Base-by-base conservation (phyloP, 768 basidiomycete genomes). In the Dioszegia crocea region DNA sequence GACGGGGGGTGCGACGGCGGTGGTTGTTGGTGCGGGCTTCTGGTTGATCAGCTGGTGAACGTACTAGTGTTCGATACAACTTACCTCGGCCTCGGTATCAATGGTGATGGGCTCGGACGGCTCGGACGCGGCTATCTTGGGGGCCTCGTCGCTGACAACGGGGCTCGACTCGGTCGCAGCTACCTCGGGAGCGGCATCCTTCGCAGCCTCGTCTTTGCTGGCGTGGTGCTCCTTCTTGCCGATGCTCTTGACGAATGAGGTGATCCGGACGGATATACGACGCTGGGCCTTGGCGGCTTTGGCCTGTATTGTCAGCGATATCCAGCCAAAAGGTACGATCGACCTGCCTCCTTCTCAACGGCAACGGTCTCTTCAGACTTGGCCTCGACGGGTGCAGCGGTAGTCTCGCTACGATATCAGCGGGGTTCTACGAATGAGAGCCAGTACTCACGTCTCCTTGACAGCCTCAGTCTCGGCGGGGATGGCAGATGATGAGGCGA, bases 41-140 rank as follows among this genome's bases (percentile, higher is more conserved):
- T 39, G 14, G 2, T 6, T 12, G 10, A 50, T 45, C 81, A 56
- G 80, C 40, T 24, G 6, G n/a, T n/a, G n/a, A n/a, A n/a, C n/a
- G n/a, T n/a, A n/a, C n/a, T n/a, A n/a, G n/a, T n/a, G n/a, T n/a
- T n/a, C n/a, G n/a, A n/a, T n/a, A n/a, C n/a, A n/a, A 27, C 36
- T 59, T 29, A 82, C 69, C 48, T 88, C 88, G 79, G 88, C 85
- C 49, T 90, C 91, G 66, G 92, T 88, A 81, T 86, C 85, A 64
- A 91, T 90, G 33, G 91, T 88, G 65, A 91, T 90, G 38, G 91
- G 89, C 76, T 89, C 82, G 81, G 91, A 88, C 63, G 90, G 87
- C 57, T 91, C 88, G 45, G 88, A 82, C 56, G 27, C 57, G 19
- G 26, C 49, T 14, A 43, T 39, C 47, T 48, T 41, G 30, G 56